These are phyloP conservation scores for Pholiota conissans DNA, from an alignment of 768 basidiomycete genomes.

Conservation along the genomic window DNA sequence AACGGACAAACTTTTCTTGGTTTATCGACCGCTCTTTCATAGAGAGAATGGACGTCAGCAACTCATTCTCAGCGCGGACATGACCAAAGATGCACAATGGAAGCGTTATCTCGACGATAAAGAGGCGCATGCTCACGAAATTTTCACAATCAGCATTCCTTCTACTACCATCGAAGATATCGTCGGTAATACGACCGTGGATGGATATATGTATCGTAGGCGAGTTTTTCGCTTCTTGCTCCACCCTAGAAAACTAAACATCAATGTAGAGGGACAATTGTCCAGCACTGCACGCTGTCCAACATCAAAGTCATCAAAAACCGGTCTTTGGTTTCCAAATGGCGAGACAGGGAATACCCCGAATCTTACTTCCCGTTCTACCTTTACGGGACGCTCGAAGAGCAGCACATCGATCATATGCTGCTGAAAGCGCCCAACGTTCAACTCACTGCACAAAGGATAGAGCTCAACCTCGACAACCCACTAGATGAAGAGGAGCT, in stretches of 20 bases:
- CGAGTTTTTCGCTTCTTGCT: neutral
- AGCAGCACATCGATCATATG: conserved; percentile 36
- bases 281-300: conserved; percentile 15
- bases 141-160: neutral
- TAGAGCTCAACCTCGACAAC: neutral
- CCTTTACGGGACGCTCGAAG: conserved; percentile 32
- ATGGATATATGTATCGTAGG: neutral
- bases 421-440: conserved; percentile 3
- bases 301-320: conserved; percentile 32
- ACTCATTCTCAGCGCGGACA: conserved; percentile 33
- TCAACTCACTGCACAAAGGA: neutral
- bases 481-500: neutral
- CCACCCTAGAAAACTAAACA: neutral
- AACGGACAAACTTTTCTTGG: conserved; percentile 27
- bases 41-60: conserved; percentile 35
- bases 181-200: neutral
- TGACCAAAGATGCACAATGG: neutral
- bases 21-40: conserved; percentile 34
- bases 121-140: neutral
- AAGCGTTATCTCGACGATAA: neutral
- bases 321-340: conserved; percentile 24
- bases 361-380: conserved; percentile 36
- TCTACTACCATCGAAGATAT: neutral
- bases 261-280: neutral
- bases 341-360: conserved; percentile 29